These are phyloP conservation scores for Coleophoma crateriformis DNA, from an alignment of 2,329 filamentous ascomycete genomes.

Conservation along the genomic window DNA sequence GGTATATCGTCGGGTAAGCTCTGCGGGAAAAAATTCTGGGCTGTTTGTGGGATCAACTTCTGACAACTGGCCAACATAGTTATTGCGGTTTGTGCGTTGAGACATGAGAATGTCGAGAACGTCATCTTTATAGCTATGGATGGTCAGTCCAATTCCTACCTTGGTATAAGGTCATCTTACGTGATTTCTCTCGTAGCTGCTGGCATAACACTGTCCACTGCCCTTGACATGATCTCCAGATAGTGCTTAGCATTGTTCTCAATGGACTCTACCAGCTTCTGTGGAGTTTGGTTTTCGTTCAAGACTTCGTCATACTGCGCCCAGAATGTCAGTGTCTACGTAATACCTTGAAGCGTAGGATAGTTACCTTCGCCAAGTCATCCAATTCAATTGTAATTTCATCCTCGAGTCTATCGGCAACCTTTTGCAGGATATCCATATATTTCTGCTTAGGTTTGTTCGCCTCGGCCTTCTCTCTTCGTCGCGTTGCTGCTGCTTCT, in stretches of 20 bases:
- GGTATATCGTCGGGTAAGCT: slow-evolving; percentile 89
- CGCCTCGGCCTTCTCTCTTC: slow-evolving; percentile 42
- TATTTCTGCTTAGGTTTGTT: slow-evolving; percentile 74
- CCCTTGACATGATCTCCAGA: slow-evolving; percentile 82
- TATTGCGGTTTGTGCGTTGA: slow-evolving; percentile 81
- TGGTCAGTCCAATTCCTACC: slow-evolving; percentile 18
- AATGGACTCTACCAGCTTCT: slow-evolving; percentile 76
- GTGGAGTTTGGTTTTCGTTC: slow-evolving; percentile 46
- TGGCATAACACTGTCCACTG: slow-evolving; percentile 83
- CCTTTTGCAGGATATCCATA: slow-evolving; percentile 76
- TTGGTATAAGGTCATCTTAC: slow-evolving; percentile 36
- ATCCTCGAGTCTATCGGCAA: slow-evolving; percentile 72
- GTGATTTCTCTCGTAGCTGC: slow-evolving; percentile 70
- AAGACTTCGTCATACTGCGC: slow-evolving; percentile 64
- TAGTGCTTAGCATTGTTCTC: slow-evolving; percentile 93
- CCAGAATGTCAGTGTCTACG: too few species aligned
- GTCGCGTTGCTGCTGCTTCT: slow-evolving; percentile 32
- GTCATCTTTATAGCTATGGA: slow-evolving; percentile 83
- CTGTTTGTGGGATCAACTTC: slow-evolving; percentile 61
- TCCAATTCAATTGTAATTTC: slow-evolving; percentile 86
- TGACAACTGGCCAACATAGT: slow-evolving; percentile 62
- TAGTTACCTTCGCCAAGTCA: slow-evolving; percentile 66
- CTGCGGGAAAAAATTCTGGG: slow-evolving; percentile 80
- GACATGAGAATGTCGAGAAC: slow-evolving; percentile 96
- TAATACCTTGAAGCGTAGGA: too few species aligned